Percentiles rank a stretch among this genome's conserved stretches.
Evolutionary conservation across 768 basidiomycete genomes (phyloP).

Genomic region (Trametopsis cervina): DNA sequence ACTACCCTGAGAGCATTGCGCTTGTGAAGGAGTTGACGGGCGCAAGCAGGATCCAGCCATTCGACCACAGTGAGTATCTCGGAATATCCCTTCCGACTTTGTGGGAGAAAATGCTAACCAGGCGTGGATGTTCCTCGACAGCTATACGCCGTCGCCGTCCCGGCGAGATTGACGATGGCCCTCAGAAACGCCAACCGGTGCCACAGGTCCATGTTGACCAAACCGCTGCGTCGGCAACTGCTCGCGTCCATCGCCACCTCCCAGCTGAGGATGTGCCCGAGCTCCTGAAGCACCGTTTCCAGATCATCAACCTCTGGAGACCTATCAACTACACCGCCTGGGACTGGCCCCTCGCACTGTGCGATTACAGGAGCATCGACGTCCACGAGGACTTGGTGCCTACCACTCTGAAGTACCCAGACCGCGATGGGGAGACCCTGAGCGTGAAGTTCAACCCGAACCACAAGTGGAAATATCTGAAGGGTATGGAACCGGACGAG

Average conservation of each 20-base stretch:
- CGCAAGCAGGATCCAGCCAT: constrained; percentile 52
- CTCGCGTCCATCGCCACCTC: constrained; percentile 38
- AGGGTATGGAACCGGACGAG: constrained; percentile 39
- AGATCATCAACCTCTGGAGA: constrained; percentile 51
- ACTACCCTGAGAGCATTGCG: constrained; percentile 55
- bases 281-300: constrained; percentile 38
- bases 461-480: constrained; percentile 41
- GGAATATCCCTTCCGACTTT: too few relatives aligned
- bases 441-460: constrained; percentile 30
- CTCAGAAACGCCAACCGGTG: constrained; percentile 38
- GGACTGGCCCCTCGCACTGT: constrained; percentile 44
- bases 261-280: constrained; percentile 31
- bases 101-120: neutral
- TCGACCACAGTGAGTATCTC: constrained; percentile 52
- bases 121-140: constrained; percentile 14
- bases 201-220: constrained; percentile 40
- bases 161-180: constrained; percentile 27
- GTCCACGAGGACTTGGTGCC: constrained; percentile 30
- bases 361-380: constrained; percentile 40
- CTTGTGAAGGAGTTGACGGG: constrained; percentile 55
- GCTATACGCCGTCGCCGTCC: constrained; percentile 38
- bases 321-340: constrained; percentile 37
- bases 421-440: constrained; percentile 38
- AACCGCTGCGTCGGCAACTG: constrained; percentile 31
- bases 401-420: constrained; percentile 32